Percentiles rank a stretch among this genome's conserved stretches.
phyloP scores from a whole-genome alignment of 176 grass and related monocot genomes.

The Carex littledalei region DNA sequence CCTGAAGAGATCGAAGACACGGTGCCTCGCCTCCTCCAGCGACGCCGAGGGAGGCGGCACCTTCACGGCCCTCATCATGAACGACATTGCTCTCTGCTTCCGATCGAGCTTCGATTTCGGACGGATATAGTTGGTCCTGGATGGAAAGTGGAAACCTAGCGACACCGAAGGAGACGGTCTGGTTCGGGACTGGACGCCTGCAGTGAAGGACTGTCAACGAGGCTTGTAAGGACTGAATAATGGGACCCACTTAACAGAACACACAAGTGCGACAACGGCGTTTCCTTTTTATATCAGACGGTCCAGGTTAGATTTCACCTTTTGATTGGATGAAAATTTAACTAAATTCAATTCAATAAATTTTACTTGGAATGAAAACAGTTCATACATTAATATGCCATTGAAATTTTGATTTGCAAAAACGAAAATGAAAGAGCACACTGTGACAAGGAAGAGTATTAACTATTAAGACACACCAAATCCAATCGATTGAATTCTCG shows the following conservation, averaged over 20 bases:
- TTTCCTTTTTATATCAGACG: background rate
- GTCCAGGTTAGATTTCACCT: background rate
- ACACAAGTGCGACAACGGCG: background rate
- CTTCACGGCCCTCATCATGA: conserved; percentile 64
- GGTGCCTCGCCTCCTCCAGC: conserved; percentile 64
- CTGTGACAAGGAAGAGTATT: too few species aligned
- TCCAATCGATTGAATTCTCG: too few species aligned
- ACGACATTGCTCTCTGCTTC: conserved; percentile 36
- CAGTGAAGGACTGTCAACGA: background rate
- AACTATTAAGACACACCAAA: too few species aligned
- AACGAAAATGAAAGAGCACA: too few species aligned
- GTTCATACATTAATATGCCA: too few species aligned
- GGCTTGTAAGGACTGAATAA: too few species aligned
- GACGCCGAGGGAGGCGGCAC: conserved; percentile 73
- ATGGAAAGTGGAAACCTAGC: background rate
- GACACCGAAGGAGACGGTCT: background rate
- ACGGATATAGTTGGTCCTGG: too few species aligned
- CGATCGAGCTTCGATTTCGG: background rate
- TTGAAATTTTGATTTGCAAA: too few species aligned
- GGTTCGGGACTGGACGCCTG: background rate
- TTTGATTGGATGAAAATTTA: too few species aligned
- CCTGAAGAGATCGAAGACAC: conserved; percentile 91
- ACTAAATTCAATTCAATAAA: too few species aligned
- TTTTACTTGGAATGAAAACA: too few species aligned
- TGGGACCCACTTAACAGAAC: background rate